Evolutionary conservation across 805 yeast species (phyloP).

Genomic region (Kodamaea laetipori): DNA sequence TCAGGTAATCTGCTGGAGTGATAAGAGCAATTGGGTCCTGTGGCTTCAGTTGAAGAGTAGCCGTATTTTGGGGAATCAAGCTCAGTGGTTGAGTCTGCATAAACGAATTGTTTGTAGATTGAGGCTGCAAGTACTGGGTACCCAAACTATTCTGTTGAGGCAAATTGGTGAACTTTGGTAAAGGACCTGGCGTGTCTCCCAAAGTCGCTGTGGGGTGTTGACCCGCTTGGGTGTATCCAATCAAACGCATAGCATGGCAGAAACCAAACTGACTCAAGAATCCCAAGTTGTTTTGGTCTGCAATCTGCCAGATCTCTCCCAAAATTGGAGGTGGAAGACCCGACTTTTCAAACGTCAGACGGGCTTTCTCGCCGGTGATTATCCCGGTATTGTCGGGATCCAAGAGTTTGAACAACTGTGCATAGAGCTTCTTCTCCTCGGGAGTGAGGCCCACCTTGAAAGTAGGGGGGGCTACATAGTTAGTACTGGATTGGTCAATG

Average conservation of each 20-base stretch:
- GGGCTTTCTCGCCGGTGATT: conserved; percentile 85
- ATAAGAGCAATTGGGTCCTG: conserved; percentile 49
- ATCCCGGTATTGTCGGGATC: conserved; percentile 80
- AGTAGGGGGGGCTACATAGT: conserved; percentile 25
- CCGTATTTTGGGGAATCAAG: conserved; percentile 34
- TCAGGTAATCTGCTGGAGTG: conserved; percentile 57
- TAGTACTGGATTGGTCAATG: background rate
- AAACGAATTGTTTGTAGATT: conserved; percentile 40
- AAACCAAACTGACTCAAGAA: conserved; percentile 79
- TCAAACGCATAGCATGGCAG: conserved; percentile 81
- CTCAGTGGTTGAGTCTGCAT: conserved; percentile 46
- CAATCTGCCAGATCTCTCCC: conserved; percentile 92
- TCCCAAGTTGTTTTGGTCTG: conserved; percentile 90
- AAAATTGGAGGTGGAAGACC: conserved; percentile 76
- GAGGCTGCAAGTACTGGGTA: conserved; percentile 30
- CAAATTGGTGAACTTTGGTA: conserved; percentile 58
- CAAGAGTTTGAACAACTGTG: conserved; percentile 73
- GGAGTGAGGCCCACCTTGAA: conserved; percentile 55
- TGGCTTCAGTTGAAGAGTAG: conserved; percentile 36
- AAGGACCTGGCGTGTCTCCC: conserved; percentile 60
- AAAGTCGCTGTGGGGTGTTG: conserved; percentile 52
- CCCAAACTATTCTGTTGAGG: conserved; percentile 3
- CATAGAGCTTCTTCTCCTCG: conserved; percentile 75
- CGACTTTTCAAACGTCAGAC: conserved; percentile 80
- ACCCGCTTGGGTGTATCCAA: conserved; percentile 85